Percentiles rank a stretch among this genome's conserved stretches.
Conservation (phyloP, 2,329 filamentous ascomycete genomes). For the Verticillium albo-atrum region DNA sequence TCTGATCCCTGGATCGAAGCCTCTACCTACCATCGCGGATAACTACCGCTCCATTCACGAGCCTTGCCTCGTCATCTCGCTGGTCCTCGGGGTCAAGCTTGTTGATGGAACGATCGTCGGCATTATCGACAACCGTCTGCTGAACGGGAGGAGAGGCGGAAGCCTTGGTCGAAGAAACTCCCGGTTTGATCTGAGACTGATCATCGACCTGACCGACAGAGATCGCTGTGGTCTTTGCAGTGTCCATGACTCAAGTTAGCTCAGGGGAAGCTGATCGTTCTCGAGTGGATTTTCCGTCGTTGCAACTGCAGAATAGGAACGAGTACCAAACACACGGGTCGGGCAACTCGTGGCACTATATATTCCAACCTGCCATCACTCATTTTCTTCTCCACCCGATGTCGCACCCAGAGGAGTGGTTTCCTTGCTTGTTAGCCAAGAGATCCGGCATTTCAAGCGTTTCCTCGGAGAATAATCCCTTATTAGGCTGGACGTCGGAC, state of each 20-base stretch:
- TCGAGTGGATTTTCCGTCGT: neutral
- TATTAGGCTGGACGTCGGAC: neutral
- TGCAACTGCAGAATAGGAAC: neutral
- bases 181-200: neutral
- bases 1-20: too few species aligned
- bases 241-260: neutral
- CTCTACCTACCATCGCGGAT: neutral
- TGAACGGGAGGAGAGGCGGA: neutral
- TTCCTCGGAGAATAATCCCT: neutral
- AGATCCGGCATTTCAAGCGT: neutral
- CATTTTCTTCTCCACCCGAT: neutral
- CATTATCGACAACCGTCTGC: neutral
- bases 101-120: neutral
- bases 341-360: neutral
- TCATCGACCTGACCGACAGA: neutral
- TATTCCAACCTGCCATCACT: neutral
- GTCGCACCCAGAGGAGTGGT: neutral
- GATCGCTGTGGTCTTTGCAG: neutral
- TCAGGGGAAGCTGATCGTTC: too few species aligned
- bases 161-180: neutral
- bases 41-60: constrained; percentile 3
- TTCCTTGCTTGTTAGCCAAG: neutral
- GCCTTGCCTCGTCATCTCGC: constrained; percentile 2
- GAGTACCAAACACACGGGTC: neutral
- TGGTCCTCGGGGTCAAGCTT: neutral